Base-by-base conservation (phyloP, 768 basidiomycete genomes). In the Trametes cubensis region DNA sequence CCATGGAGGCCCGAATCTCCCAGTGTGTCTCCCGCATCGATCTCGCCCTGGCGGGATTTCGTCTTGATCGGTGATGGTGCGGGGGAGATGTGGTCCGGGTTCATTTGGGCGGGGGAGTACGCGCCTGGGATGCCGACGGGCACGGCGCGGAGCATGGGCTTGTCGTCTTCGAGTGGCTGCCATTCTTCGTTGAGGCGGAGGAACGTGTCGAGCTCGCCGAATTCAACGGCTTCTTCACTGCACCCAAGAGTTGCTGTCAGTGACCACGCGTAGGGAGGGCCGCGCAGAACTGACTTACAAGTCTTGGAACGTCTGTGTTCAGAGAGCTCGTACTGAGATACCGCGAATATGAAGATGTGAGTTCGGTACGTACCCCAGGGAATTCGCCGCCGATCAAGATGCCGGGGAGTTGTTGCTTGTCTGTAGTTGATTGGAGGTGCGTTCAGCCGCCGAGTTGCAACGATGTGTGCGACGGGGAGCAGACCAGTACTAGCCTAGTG, bases 151-250 rank as follows among this genome's bases (percentile, higher is more conserved):
- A 83, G 85, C 3, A 80, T 73, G 0, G 84, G 81, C n/a, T 77
- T 78, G 51, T 86, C 85, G 61, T 85, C 86, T 41, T 90, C 89
- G 51, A 83, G 73, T 7, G 76, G 76, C 58, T 88, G 77, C 82
- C 86, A 94, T 15, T 77, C 75, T 67, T 94, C 92, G 7, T 88
- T 87, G 21, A 87, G 80, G 15, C 88, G 84, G 34, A 94, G 77
- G 75, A 91, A 94, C 1, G 68, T 75, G 30, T 86, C 84, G 23
- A 94, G 84, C 64, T 90, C 89, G 62, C 78, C 83, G 69, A 81
- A 85, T 74, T 94, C 92, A 34, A 93, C 92, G 8, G 93, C 91
- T 67, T 90, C 89, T 77, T 94, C 93, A 65, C 91, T 93, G 64
- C 25, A n/a, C 46, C 17, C 13, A 28, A 13, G 40, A 49, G 14